Evolutionary conservation across 768 basidiomycete genomes (phyloP).

Genomic region (Kwoniella mangroviensis): DNA sequence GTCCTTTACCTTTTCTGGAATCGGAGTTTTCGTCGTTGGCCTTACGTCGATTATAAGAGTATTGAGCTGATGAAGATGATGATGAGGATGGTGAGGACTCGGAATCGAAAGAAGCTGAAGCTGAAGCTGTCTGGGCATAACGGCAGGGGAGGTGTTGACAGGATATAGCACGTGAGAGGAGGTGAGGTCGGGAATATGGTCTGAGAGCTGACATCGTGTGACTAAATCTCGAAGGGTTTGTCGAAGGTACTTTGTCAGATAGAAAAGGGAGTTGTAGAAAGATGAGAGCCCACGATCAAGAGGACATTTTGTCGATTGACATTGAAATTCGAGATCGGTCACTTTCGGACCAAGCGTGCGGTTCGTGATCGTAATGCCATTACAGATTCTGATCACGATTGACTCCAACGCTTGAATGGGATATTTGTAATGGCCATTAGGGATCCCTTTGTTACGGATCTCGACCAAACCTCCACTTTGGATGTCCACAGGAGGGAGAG

Average conservation of each 20-base stretch:
- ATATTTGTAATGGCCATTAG: constrained; percentile 14
- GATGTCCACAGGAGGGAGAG: constrained; percentile 1
- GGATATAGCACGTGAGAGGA: not conserved
- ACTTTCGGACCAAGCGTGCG: not conserved
- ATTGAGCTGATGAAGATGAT: constrained; percentile 5
- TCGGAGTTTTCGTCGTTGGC: constrained; percentile 1
- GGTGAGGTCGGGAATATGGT: constrained; percentile 1
- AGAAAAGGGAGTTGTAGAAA: too few relatives aligned
- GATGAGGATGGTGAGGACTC: constrained; percentile 5
- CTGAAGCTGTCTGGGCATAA: constrained; percentile 11
- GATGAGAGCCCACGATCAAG: not conserved
- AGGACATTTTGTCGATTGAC: not conserved
- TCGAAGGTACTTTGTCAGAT: too few relatives aligned
- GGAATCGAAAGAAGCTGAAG: constrained; percentile 6
- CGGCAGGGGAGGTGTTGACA: not conserved
- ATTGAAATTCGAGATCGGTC: constrained; percentile 15
- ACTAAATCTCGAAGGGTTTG: not conserved
- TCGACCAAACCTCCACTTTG: constrained; percentile 14
- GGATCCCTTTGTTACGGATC: not conserved
- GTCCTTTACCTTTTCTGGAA: constrained; percentile 26
- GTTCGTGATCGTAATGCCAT: not conserved
- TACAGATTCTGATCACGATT: not conserved
- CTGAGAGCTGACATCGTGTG: constrained; percentile 10
- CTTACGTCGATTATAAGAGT: constrained; percentile 8
- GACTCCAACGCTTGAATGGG: not conserved